Evolutionary conservation across 768 basidiomycete genomes (phyloP).

Genomic region (Termitomyces sp.): DNA sequence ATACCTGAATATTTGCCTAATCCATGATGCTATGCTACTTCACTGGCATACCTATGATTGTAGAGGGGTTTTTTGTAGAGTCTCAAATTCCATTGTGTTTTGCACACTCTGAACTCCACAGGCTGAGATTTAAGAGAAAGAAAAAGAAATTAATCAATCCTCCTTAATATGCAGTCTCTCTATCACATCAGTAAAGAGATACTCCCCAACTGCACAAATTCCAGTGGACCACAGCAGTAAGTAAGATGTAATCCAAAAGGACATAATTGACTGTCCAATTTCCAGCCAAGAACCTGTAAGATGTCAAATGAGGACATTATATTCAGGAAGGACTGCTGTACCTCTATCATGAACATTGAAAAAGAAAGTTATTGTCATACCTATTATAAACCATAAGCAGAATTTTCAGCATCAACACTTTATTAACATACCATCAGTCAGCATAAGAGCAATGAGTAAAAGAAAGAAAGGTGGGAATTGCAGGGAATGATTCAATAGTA

Average conservation of each 20-base stretch:
- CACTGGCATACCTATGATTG: no score
- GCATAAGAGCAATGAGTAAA: constrained; percentile 68
- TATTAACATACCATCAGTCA: constrained; percentile 56
- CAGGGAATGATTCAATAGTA: constrained; percentile 61
- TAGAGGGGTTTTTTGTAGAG: no score
- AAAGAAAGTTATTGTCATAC: constrained; percentile 83
- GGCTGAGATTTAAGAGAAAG: no score
- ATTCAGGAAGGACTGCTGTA: constrained; percentile 15
- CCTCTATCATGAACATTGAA: constrained; percentile 78
- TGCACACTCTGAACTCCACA: no score
- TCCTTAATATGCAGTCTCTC: background rate
- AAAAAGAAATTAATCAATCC: background rate
- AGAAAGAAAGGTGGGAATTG: constrained; percentile 75
- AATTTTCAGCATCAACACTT: background rate
- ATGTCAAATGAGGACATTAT: constrained; percentile 4
- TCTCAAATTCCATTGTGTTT: no score
- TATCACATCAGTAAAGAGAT: constrained; percentile 50
- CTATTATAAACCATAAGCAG: constrained; percentile 29
- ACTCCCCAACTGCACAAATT: constrained; percentile 69
- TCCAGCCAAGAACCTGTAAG: constrained; percentile 76
- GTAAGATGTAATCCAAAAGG: constrained; percentile 81
- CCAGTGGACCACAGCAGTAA: constrained; percentile 77
- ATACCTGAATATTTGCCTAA: no score
- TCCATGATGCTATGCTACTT: no score
- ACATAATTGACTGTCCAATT: constrained; percentile 84